Conservation (phyloP, 1,284 basidiomycete species). For the Erythrobasidium hasegawianum region DNA sequence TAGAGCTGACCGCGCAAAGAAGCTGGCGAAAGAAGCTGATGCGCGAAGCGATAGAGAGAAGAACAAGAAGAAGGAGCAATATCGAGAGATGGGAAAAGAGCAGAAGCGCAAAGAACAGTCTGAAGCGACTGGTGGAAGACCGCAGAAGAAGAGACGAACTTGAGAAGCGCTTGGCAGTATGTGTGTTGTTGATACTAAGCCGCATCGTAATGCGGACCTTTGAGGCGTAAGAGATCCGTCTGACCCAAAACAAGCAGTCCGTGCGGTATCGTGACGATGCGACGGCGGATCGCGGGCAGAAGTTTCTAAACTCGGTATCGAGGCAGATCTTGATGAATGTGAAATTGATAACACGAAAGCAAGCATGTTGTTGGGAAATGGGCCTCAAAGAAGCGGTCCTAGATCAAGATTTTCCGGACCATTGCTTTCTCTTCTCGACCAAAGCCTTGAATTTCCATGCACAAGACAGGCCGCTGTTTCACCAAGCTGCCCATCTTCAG, state of each 20-base stretch:
- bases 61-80: constrained; percentile 61
- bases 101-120: constrained; percentile 31
- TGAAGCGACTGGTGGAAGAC: constrained; percentile 19
- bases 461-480: not conserved
- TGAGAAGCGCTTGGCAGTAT: not conserved
- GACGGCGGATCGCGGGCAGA: too few species aligned
- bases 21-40: constrained; percentile 36
- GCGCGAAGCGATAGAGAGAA: constrained; percentile 55
- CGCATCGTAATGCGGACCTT: too few species aligned
- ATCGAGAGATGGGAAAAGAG: constrained; percentile 32
- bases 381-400: too few species aligned
- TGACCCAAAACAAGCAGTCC: too few species aligned
- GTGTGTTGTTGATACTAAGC: constrained; percentile 4
- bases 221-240: too few species aligned
- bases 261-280: too few species aligned
- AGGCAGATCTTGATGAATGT: too few species aligned
- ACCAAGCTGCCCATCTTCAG: not conserved
- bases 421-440: too few species aligned
- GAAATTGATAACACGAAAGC: too few species aligned
- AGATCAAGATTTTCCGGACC: too few species aligned
- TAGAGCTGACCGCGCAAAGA: constrained; percentile 35
- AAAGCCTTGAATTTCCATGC: not conserved
- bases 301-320: too few species aligned
- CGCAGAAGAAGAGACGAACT: constrained; percentile 16
- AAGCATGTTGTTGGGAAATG: too few species aligned